Percentiles rank a stretch among this genome's conserved stretches.
Evolutionary conservation across 495 filamentous ascomycete genomes (phyloP).

Genomic region (Aspergillus saccharolyticus): DNA sequence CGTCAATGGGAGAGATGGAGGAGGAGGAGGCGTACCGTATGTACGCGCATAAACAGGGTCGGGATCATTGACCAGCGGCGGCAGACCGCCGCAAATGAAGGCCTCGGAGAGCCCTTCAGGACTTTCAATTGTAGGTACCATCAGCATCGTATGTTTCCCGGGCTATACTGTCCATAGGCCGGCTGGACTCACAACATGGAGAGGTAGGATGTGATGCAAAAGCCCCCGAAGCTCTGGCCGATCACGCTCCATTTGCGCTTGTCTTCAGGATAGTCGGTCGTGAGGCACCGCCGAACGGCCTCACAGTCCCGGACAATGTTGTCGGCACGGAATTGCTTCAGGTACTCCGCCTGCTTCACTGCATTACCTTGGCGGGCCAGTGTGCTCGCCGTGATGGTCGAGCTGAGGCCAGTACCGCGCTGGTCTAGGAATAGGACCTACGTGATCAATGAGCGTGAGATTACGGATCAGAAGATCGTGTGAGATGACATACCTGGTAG

Average conservation of each 20-base stretch:
- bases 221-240: conserved; percentile 91
- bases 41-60: conserved; percentile 71
- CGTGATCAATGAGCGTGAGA: neutral
- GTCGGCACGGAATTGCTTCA: conserved; percentile 85
- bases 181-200: conserved; percentile 60
- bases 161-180: neutral
- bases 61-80: conserved; percentile 64
- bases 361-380: conserved; percentile 60
- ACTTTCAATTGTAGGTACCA: conserved; percentile 23
- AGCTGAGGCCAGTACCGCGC: conserved; percentile 81
- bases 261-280: conserved; percentile 59
- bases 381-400: conserved; percentile 65
- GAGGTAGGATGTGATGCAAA: conserved; percentile 75
- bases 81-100: conserved; percentile 78
- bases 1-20: neutral
- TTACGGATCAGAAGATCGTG: neutral
- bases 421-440: conserved; percentile 83
- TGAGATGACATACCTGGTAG: conserved; percentile 51
- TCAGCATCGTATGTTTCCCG: neutral
- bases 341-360: conserved; percentile 66
- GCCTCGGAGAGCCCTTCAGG: conserved; percentile 75
- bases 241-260: conserved; percentile 78
- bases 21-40: conserved; percentile 50
- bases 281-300: conserved; percentile 71
- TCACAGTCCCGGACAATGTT: conserved; percentile 86